Evolutionary conservation across 106 monocot species (phyloP).

Genomic region (Apostasia ramifera): DNA sequence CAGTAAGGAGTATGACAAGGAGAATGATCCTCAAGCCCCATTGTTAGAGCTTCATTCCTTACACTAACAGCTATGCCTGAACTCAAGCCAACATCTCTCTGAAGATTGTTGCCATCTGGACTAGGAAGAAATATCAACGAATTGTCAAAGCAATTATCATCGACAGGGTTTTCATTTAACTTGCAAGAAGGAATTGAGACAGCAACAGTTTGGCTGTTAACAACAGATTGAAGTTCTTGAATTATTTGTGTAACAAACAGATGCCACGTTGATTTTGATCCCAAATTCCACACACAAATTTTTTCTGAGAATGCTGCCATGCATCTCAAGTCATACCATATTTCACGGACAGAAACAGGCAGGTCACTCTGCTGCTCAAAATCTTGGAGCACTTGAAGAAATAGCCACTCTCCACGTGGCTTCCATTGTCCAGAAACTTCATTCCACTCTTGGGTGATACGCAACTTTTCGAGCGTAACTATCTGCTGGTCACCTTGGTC

Average conservation of each 20-base stretch:
- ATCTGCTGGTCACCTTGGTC: constrained; percentile 51
- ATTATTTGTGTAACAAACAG: constrained; percentile 31
- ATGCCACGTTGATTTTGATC: constrained; percentile 23
- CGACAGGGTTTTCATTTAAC: not conserved
- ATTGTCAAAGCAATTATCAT: constrained; percentile 3
- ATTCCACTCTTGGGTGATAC: constrained; percentile 56
- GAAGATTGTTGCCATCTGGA: not conserved
- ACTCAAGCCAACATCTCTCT: not conserved
- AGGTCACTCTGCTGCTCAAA: constrained; percentile 34
- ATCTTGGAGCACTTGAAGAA: constrained; percentile 26
- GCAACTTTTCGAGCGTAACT: constrained; percentile 19
- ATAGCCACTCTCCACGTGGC: constrained; percentile 41
- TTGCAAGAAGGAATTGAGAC: not conserved
- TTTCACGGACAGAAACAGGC: constrained; percentile 54
- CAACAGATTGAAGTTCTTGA: constrained; percentile 26
- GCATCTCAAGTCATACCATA: constrained; percentile 57
- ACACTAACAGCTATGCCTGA: not conserved
- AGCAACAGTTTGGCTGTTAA: constrained; percentile 5
- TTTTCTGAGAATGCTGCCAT: constrained; percentile 12
- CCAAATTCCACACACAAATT: constrained; percentile 43
- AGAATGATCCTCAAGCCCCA: not conserved
- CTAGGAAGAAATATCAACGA: constrained; percentile 12
- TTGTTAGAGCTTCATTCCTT: not conserved
- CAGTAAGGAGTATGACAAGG: not conserved
- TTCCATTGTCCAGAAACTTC: constrained; percentile 52